Percentiles rank a stretch among this genome's conserved stretches.
Evolutionary conservation across 2,329 filamentous ascomycete genomes (phyloP).

Genomic region (Fusarium sp.): DNA sequence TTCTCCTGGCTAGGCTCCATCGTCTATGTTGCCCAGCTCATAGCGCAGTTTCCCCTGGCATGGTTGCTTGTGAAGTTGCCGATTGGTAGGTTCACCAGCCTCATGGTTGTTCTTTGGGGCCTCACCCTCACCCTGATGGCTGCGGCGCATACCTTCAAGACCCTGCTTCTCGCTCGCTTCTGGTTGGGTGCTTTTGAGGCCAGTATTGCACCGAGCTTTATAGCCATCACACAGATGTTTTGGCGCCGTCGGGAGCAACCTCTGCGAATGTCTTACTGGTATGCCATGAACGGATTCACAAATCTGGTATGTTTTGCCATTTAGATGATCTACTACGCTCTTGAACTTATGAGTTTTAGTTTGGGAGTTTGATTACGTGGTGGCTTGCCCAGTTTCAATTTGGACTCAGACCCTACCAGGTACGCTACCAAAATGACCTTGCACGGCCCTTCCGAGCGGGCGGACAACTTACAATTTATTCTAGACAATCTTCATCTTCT

Average conservation of each 20-base stretch:
- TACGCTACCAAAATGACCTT: not conserved
- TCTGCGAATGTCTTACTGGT: slow-evolving; percentile 32
- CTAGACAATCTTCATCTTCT: slow-evolving; percentile 34
- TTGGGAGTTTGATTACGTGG: slow-evolving; percentile 34
- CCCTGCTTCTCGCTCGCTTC: slow-evolving; percentile 57
- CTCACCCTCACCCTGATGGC: slow-evolving; percentile 58
- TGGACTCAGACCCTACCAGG: slow-evolving; percentile 31
- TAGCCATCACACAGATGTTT: slow-evolving; percentile 59
- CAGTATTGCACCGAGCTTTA: slow-evolving; percentile 59
- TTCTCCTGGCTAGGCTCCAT: slow-evolving; percentile 68
- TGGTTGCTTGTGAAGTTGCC: slow-evolving; percentile 62
- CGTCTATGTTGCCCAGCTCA: slow-evolving; percentile 65
- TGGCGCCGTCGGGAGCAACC: slow-evolving; percentile 36
- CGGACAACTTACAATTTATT: not conserved
- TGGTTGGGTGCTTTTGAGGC: slow-evolving; percentile 58
- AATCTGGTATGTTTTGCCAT: slow-evolving; percentile 8
- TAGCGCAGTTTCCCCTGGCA: slow-evolving; percentile 64
- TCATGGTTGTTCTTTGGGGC: slow-evolving; percentile 63
- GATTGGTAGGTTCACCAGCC: slow-evolving; percentile 62
- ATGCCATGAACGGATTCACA: slow-evolving; percentile 35
- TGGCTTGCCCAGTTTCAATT: slow-evolving; percentile 31
- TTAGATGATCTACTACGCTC: accelerated
- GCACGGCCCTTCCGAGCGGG: accelerated
- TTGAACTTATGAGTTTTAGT: slow-evolving; percentile 3
- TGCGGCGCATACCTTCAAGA: slow-evolving; percentile 58